Evolutionary conservation across 768 basidiomycete species (phyloP), one percentile per base, ranked within the genome.

Genomic region (Rhodotorula sphaerocarpa): DNA sequence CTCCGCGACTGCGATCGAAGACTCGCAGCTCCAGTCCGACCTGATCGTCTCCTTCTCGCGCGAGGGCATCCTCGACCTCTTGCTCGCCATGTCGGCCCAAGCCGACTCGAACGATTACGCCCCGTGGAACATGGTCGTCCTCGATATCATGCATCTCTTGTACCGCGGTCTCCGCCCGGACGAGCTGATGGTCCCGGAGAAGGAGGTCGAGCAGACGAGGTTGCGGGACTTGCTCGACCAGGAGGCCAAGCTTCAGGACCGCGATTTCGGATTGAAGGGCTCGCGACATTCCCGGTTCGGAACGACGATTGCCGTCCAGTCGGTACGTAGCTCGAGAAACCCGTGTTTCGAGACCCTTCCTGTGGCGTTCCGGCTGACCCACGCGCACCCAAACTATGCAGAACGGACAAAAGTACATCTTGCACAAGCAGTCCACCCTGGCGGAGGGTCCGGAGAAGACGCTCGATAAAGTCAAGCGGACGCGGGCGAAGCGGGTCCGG

Each of bases 261-360:
- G 42, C 44, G 31, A 48, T 15, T 55, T 79, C 82, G 57, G 73
- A 0, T 82, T 51, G 77, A 79, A 51, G 78, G 81, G 7, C 76
- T 84, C 55, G 27, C 82, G 95, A 36, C 95, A 99, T 76, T 90
- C 90, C 30, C 84, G 92, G 51, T 99, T 99, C 75, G 95, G 95
- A 2, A 97, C 95, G 4, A 97, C 92, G 14, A 85, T 97, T 67
- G 78, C 86, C 27, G 85, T 99, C 56, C 82, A 80, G 65, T 78
- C 87, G 20, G 77, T 77, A 33, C 57, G 75, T 67, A 3, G 15
- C 53, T 52, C 5, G 18, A 25, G n/a, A 14, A 3, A 16, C 18
- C 51, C 34, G 43, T 9, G 15, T 39, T 14, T 7, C 34, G 23
- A 1, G 6, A 27, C 3, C 5, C 31, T 33, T 6, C 7, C 42